Base-by-base conservation (phyloP, 495 filamentous ascomycete genomes). In the Penicillium arizonense region DNA sequence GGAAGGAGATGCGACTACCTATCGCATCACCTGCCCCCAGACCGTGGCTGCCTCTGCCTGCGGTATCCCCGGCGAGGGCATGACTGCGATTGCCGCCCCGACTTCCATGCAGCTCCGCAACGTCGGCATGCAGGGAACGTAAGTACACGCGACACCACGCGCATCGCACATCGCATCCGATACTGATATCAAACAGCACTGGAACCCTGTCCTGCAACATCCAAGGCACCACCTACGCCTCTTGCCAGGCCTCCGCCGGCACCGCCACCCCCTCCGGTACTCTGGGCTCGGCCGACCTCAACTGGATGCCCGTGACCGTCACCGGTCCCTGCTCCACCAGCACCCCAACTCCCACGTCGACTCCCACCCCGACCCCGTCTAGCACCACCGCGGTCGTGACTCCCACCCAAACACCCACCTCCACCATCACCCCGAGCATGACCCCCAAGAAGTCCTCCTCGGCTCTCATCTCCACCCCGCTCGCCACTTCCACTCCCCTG, bases 241-340 rank as follows among this genome's bases (percentile, higher is more conserved):
- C 61, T 30, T 73, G 70, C 63, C 44, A 34, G 21, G 56, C 60
- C 6, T 44, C 44, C 2, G 41, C 60, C 4, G 64, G 62, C 53
- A 73, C 64, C 35, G 57, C 55, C 4, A 58, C 57, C 6, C 59
- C 61, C 21, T 51, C 56, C 24, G 49, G 56, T 13, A 67, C 57
- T n/a, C 54, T 65, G 39, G 44, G 40, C 35, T 38, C 45, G 23
- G 54, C 48, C 39, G 46, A 62, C 13, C 33, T 71, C 16, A 59
- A 67, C 52, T 65, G 51, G 48, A 56, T 70, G 47, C 36, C 66
- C 35, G 58, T 71, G 40, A 71, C 70, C 16, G 50, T 71, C 28
- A 59, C 61, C 13, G 59, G 55, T 13, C 48, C 40, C 50, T 47
- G 43, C 55, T 54, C 47, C 8, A 61, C 50, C 44, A 57, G 54